Percentiles rank a stretch among this genome's conserved stretches.
Conservation (phyloP, 371 early-diverging fungal species). For the Mucor circinelloides region DNA sequence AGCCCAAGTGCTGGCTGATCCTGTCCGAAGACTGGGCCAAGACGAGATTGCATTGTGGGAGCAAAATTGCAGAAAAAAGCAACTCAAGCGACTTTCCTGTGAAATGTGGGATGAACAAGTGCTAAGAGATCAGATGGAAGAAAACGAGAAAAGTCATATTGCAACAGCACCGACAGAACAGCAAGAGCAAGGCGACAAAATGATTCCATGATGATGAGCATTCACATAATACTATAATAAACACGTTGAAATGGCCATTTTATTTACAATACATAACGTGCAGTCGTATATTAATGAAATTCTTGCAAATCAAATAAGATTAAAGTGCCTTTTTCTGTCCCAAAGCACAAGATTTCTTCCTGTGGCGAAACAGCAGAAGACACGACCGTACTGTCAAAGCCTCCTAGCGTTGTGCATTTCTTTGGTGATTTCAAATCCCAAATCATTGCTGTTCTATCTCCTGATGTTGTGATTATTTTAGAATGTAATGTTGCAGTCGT, state of each 20-base stretch:
- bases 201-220: not conserved
- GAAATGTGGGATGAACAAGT: constrained; percentile 14
- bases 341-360: constrained; percentile 25
- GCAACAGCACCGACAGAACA: not conserved
- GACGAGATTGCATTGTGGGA: constrained; percentile 25
- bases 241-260: too few relatives aligned
- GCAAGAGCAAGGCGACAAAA: not conserved
- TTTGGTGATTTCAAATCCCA: constrained; percentile 64
- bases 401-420: constrained; percentile 10
- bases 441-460: constrained; percentile 70
- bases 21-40: constrained; percentile 14
- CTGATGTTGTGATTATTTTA: constrained; percentile 68
- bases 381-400: constrained; percentile 28
- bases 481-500: constrained; percentile 22
- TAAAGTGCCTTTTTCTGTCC: constrained; percentile 23
- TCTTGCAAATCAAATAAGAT: constrained; percentile 21
- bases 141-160: not conserved
- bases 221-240: not conserved
- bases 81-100: not conserved
- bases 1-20: constrained; percentile 21
- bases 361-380: constrained; percentile 19
- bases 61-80: constrained; percentile 9
- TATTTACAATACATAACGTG: not conserved
- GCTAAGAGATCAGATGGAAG: constrained; percentile 1
- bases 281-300: constrained; percentile 18